These are phyloP conservation scores for Geranium incanum DNA, from an alignment of 441 rosid species.

Conservation along the genomic window DNA sequence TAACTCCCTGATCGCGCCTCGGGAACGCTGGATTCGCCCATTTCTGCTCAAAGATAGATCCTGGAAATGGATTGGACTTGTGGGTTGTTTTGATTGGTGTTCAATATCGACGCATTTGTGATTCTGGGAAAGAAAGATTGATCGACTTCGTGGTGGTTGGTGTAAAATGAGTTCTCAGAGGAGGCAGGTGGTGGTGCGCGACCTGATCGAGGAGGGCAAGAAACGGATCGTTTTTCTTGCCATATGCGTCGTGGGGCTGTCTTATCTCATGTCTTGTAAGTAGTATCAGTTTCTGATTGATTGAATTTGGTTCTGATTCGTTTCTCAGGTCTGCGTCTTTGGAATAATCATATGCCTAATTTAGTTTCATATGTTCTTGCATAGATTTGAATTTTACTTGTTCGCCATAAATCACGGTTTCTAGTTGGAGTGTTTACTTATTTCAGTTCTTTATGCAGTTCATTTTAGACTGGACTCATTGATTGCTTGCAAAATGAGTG, in stretches of 20 bases:
- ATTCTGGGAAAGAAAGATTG: not conserved
- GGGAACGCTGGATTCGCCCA: not conserved
- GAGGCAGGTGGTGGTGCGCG: conserved; percentile 58
- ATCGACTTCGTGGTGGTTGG: conserved; percentile 1
- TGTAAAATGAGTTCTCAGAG: conserved; percentile 46
- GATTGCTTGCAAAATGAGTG: not conserved
- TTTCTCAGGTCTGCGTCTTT: not conserved
- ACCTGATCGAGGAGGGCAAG: conserved; percentile 92
- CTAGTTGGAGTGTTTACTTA: not conserved
- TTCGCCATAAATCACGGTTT: not conserved
- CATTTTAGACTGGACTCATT: not conserved
- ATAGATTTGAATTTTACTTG: not conserved
- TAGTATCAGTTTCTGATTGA: conserved; percentile 14
- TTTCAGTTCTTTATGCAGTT: conserved; percentile 4
- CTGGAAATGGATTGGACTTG: conserved; percentile 9
- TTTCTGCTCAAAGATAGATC: conserved; percentile 11
- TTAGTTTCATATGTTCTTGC: not conserved
- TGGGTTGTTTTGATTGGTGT: conserved; percentile 5
- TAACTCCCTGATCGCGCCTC: conserved; percentile 16
- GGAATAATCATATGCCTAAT: not conserved
- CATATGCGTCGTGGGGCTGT: conserved; percentile 85
- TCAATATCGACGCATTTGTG: not conserved
- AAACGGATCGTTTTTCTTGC: conserved; percentile 77
- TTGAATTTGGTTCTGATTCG: conserved; percentile 11
- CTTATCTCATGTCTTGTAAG: conserved; percentile 88